phyloP scores from a whole-genome alignment of 257 asterid genomes.

The Coffea canephora region DNA sequence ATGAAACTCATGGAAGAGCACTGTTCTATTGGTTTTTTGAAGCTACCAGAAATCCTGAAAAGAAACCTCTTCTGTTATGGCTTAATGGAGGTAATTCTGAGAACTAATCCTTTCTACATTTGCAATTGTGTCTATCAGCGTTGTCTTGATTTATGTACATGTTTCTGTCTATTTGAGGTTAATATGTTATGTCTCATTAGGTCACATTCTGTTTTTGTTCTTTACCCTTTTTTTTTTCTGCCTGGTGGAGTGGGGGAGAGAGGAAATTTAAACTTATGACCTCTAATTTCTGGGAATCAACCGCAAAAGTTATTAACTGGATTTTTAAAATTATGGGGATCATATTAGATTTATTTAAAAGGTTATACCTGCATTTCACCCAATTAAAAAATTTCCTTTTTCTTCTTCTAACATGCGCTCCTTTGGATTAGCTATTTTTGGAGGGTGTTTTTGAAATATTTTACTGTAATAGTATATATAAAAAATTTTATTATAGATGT shows the following conservation, averaged over 20 bases:
- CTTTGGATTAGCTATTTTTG: no score
- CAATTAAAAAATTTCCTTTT: background rate
- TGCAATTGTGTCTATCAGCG: background rate
- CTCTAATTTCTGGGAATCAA: no score
- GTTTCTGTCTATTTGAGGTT: background rate
- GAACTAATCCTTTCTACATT: background rate
- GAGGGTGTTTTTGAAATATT: no score
- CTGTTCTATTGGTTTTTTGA: slow-evolving; percentile 83
- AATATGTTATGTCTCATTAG: background rate
- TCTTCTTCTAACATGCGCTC: background rate
- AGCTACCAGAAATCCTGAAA: slow-evolving; percentile 39
- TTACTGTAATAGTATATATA: no score
- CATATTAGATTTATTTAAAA: no score
- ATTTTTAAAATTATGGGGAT: background rate
- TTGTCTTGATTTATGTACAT: background rate
- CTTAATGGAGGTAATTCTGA: slow-evolving; percentile 65
- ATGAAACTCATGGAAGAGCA: slow-evolving; percentile 65
- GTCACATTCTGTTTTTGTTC: background rate
- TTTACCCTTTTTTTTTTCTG: background rate
- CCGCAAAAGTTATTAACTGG: background rate
- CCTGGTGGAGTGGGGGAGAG: no score
- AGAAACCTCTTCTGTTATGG: slow-evolving; percentile 65
- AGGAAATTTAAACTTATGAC: no score
- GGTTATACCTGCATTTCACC: background rate
- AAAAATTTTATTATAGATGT: no score